These are phyloP conservation scores for Lentithecium fluviatile DNA, from an alignment of 495 filamentous ascomycete species.

Conservation along the genomic window DNA sequence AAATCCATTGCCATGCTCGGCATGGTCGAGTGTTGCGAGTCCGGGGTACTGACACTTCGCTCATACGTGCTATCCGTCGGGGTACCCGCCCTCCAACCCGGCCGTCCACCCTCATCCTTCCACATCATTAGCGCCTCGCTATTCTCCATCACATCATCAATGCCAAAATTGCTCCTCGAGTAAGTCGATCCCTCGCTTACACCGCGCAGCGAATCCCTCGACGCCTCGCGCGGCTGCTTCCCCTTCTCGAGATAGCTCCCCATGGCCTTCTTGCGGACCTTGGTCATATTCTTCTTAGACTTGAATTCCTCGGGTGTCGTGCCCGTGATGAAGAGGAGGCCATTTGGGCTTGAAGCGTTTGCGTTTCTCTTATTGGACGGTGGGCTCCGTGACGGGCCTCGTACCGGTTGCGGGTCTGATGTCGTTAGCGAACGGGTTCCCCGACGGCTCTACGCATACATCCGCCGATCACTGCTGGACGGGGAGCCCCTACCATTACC, in stretches of 20 bases:
- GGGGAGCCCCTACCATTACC: slow-evolving; percentile 15
- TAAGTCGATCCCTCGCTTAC: slow-evolving; percentile 16
- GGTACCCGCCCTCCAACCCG: not conserved
- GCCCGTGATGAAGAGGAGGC: slow-evolving; percentile 30
- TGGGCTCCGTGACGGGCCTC: not conserved
- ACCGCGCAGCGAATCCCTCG: not conserved
- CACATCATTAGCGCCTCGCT: slow-evolving; percentile 3
- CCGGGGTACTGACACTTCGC: not conserved
- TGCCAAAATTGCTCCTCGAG: slow-evolving; percentile 8
- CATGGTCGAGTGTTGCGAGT: not conserved
- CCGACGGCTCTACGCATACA: not conserved
- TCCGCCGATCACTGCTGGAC: too few relatives aligned
- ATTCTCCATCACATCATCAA: slow-evolving; percentile 1
- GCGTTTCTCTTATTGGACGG: slow-evolving; percentile 4
- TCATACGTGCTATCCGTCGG: not conserved
- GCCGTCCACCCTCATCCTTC: not conserved
- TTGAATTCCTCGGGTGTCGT: slow-evolving; percentile 31
- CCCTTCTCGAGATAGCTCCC: slow-evolving; percentile 25
- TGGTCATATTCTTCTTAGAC: slow-evolving; percentile 23
- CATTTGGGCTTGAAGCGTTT: not conserved
- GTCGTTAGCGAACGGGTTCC: slow-evolving; percentile 7
- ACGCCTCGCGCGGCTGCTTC: slow-evolving; percentile 3
- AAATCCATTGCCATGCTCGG: slow-evolving; percentile 1
- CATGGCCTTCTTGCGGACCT: slow-evolving; percentile 36
- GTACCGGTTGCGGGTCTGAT: not conserved